Evolutionary conservation across 176 grass and related monocot genomes (phyloP), one percentile per base, ranked within the genome.

Genomic region (Miscanthus lutarioriparius): DNA sequence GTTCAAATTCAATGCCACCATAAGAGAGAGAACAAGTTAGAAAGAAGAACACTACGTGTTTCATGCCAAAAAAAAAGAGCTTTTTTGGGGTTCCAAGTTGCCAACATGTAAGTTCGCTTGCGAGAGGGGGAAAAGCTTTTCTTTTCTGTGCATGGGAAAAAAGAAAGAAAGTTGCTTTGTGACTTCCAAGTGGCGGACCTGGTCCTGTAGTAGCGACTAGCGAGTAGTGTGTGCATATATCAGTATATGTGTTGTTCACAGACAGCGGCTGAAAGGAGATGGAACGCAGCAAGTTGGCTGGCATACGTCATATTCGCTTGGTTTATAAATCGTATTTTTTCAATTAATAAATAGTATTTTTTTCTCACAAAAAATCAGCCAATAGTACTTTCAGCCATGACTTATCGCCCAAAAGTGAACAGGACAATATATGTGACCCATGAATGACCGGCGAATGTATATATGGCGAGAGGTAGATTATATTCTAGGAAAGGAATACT

Each of bases 21-120:
- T 44, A 0, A 81, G 19, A 17, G 19, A 40, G 32, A 25, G 65
- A 56, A 68, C 11, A 77, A 15, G 75, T 1, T 4, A 20, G 32
- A 10, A 14, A 37, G 61, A 48, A n/a, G 30, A 49, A 4, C 19
- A 81, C 45, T 32, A 12, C 10, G 47, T 62, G 69, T 63, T 63
- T 16, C 81, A 16, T 33, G 69, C 12, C 11, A 62, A 47, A 73
- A n/a, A 27, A 41, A 25, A 47, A 20, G 22, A 45, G n/a, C 8
- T 17, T 15, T 49, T 33, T 74, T 44, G 6, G 14, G 2, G 1
- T 10, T 64, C 39, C 82, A 83, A 75, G 58, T 75, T 75, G 70
- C 11, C 56, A 74, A 74, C 14, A 64, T 63, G 71, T 27, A 26
- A n/a, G 54, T 47, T 22, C 67, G 41, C 59, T 80, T 80, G 44